phyloP scores from a whole-genome alignment of 1,284 basidiomycete species.

The Agroathelia rolfsii region DNA sequence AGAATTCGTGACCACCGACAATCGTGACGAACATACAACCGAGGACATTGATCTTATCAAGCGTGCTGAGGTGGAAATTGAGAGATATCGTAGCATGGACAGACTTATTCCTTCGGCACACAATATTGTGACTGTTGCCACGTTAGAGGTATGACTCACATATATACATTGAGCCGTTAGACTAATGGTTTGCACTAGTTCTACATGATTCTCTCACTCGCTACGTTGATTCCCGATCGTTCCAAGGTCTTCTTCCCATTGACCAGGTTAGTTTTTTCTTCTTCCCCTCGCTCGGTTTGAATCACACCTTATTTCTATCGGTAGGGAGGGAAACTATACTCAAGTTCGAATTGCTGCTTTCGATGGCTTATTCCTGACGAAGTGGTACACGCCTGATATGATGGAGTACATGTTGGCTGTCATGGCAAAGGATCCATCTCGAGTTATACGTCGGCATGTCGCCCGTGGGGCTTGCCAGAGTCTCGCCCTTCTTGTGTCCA shows the following conservation, averaged over 20 bases:
- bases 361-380: slow-evolving; percentile 86
- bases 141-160: slow-evolving; percentile 63
- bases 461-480: slow-evolving; percentile 82
- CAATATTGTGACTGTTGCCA: slow-evolving; percentile 88
- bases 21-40: slow-evolving; percentile 49
- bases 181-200: slow-evolving; percentile 41
- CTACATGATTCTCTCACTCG: slow-evolving; percentile 70
- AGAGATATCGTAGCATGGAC: slow-evolving; percentile 91
- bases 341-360: slow-evolving; percentile 90
- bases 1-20: slow-evolving; percentile 60
- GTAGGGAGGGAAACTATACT: slow-evolving; percentile 86
- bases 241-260: slow-evolving; percentile 78
- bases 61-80: slow-evolving; percentile 71
- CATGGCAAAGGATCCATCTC: slow-evolving; percentile 79
- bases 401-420: slow-evolving; percentile 89
- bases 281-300: slow-evolving; percentile 1
- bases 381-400: slow-evolving; percentile 77
- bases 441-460: slow-evolving; percentile 77
- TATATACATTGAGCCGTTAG: slow-evolving; percentile 8
- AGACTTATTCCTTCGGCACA: slow-evolving; percentile 90
- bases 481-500: slow-evolving; percentile 76
- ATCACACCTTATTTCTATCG: slow-evolving; percentile 10
- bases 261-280: slow-evolving; percentile 55
- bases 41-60: slow-evolving; percentile 63
- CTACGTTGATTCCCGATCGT: slow-evolving; percentile 76